Evolutionary conservation across 148 eudicot species (phyloP), one percentile per base, ranked within the genome.

Genomic region (Silene latifolia): DNA sequence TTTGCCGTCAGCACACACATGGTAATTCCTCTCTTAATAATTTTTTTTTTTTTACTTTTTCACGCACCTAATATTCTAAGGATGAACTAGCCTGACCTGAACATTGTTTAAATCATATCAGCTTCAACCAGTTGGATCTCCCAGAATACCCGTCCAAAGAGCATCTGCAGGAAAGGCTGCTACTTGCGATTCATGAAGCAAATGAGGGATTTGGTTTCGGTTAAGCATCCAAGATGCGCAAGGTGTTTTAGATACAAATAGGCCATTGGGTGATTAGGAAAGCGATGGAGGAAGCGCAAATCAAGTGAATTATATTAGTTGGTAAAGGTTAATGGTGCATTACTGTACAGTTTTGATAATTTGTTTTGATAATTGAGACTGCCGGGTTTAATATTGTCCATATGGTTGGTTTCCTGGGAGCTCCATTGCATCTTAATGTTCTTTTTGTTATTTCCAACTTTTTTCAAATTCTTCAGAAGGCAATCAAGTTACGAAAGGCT

Each of bases 141-240:
- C 98, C 98, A 0, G 98, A 94, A 73, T 94, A 94, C 73, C 97
- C 98, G 24, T 91, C 97, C 0, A 91, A 94, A 71, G 87, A 90
- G 81, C 96, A 88, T 82, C 80, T 94, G 58, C 91, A 89, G 80
- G 98, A 94, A 78, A 87, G 93, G 81, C 80, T 94, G 67, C 85
- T 94, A 48, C 93, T 94, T 21, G 98, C 98, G 3, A 94, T 91
- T 67, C 98, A 94, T 54, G 98, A 94, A 89, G 98, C 80, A 39
- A 94, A 88, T 19, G 98, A 94, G 74, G 98, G 98, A 20, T 94
- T 94, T 74, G 98, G 98, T 64, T 94, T 94, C 48, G 98, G 98
- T 78, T 94, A 81, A 39, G 21, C 29, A 39, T 14, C 54, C 54
- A 39, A 35, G 69, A 72, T 14, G 27, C n/a, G 44, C 23, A 39